Evolutionary conservation across 139 green algal species (phyloP).

Genomic region (Pleodorina starrii): DNA sequence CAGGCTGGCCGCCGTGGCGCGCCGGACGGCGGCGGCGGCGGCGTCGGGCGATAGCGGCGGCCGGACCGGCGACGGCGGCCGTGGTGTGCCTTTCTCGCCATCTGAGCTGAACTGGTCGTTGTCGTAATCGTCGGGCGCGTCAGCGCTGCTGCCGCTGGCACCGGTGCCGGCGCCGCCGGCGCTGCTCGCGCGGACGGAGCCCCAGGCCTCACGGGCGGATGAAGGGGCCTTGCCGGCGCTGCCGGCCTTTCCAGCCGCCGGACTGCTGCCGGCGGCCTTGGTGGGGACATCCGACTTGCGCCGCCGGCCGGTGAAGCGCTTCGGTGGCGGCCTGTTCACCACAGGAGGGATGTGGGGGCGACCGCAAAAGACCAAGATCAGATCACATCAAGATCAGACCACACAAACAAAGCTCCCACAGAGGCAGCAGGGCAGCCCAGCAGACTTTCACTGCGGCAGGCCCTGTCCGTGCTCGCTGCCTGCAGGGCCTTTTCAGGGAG

Average conservation of each 20-base stretch:
- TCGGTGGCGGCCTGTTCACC: constrained; percentile 28
- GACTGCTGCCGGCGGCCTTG: background rate
- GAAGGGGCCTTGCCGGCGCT: background rate
- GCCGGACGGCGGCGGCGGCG: background rate
- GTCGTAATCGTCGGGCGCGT: background rate
- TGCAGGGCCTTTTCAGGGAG: too few relatives aligned
- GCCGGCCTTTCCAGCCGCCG: background rate
- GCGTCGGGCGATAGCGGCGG: background rate
- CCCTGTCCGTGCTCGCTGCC: too few relatives aligned
- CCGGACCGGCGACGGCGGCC: background rate
- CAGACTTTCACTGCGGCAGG: too few relatives aligned
- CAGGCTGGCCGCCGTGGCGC: background rate
- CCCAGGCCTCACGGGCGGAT: too few relatives aligned
- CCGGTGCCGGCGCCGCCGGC: background rate
- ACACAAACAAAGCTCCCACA: too few relatives aligned
- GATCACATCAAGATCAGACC: too few relatives aligned
- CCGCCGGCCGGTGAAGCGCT: background rate
- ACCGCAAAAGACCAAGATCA: too few relatives aligned
- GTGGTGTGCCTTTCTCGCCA: constrained; percentile 7
- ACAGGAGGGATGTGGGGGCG: too few relatives aligned
- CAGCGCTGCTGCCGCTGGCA: background rate
- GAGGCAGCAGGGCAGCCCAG: background rate
- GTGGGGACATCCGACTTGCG: background rate
- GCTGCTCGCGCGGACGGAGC: background rate
- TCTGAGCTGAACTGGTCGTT: constrained; percentile 15